A percentile compares a stretch with the other conserved stretches of the same genome.
phyloP scores from a whole-genome alignment of 2,329 filamentous ascomycete genomes.

The Monilinia fructicola region DNA sequence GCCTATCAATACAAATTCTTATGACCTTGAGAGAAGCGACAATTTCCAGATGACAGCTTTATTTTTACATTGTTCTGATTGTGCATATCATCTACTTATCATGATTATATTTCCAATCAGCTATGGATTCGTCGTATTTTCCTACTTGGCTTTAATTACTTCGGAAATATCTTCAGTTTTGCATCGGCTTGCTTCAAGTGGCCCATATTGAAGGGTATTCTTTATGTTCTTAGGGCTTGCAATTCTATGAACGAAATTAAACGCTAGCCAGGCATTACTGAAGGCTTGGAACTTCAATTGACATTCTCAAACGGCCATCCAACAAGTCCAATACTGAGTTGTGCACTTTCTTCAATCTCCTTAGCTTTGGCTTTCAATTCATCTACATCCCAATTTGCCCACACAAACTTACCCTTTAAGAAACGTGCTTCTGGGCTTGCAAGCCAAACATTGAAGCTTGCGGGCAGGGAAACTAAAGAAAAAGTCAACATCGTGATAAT shows the following conservation, averaged over 20 bases:
- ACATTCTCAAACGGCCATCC: constrained; percentile 28
- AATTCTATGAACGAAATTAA: not conserved
- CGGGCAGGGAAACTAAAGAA: constrained; percentile 32
- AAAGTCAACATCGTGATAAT: constrained; percentile 28
- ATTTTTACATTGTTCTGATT: no score
- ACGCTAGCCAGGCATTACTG: not conserved
- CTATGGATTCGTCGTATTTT: no score
- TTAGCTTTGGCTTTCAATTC: constrained; percentile 46
- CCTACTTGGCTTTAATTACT: no score
- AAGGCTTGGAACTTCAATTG: not conserved
- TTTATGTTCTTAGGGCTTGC: not conserved
- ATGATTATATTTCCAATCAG: no score
- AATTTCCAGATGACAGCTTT: no score
- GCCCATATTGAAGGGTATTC: no score
- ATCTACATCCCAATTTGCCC: constrained; percentile 53
- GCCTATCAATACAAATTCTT: no score
- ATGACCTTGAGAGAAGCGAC: no score
- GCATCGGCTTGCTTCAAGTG: no score
- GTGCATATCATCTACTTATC: no score
- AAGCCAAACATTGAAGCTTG: constrained; percentile 34
- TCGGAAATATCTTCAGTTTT: no score
- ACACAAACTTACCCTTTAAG: constrained; percentile 48
- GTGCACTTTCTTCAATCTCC: constrained; percentile 31
- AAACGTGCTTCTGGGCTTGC: constrained; percentile 47
- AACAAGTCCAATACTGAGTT: constrained; percentile 29